Conservation (phyloP, 2,329 filamentous ascomycete species). For the Corynespora cassiicola region DNA sequence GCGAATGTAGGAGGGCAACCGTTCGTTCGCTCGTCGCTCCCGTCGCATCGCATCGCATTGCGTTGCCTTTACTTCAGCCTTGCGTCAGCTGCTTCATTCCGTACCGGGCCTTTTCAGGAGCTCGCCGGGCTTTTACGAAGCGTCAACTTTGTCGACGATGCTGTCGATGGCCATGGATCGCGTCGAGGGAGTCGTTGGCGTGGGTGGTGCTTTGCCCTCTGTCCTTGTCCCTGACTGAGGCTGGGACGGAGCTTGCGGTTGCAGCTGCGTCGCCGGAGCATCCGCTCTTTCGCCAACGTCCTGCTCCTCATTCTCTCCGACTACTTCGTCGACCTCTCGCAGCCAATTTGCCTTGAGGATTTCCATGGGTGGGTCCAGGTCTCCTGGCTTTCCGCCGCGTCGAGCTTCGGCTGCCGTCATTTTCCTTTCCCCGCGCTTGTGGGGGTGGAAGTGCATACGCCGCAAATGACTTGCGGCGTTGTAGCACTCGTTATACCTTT, state of each 20-base stretch:
- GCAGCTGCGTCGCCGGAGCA: constrained; percentile 24
- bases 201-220: constrained; percentile 41
- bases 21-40: no score
- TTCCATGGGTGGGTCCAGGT: constrained; percentile 64
- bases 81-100: constrained; percentile 1
- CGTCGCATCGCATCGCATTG: no score
- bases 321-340: constrained; percentile 59
- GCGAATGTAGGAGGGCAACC: no score
- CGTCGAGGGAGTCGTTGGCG: constrained; percentile 44
- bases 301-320: constrained; percentile 34
- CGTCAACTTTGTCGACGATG: constrained; percentile 46
- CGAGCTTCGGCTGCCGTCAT: constrained; percentile 64
- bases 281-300: constrained; percentile 26
- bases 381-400: constrained; percentile 65
- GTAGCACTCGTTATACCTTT: constrained; percentile 90
- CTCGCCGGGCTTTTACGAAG: constrained; percentile 26
- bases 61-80: constrained; percentile 3
- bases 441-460: constrained; percentile 83
- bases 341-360: constrained; percentile 65
- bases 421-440: constrained; percentile 60
- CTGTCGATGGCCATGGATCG: constrained; percentile 48
- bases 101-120: no score
- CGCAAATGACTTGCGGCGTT: constrained; percentile 91
- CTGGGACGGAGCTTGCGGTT: constrained; percentile 16
- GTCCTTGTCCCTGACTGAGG: constrained; percentile 21